Base-by-base conservation (phyloP, 2,329 filamentous ascomycete species). In the Trichophyton simii region DNA sequence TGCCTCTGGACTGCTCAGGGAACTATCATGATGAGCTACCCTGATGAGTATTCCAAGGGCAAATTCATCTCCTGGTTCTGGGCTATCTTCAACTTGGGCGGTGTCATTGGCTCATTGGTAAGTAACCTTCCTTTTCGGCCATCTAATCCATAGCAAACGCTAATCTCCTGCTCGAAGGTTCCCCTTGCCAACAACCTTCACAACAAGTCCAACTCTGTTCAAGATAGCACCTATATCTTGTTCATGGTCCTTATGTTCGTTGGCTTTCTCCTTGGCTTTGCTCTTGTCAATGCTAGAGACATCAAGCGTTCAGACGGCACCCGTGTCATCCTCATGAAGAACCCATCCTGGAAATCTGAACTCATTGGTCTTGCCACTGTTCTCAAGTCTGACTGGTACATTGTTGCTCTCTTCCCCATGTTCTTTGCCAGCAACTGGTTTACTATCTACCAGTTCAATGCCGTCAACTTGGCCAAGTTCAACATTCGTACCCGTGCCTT, bases 21-120 rank as follows among this genome's bases (percentile, higher is more conserved):
- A 54, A 75, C 78, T 1, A 74, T 80, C 57, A 80, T 80, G 77
- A 92, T 95, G 84, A 85, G 88, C 46, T 96, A 96, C 72, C 91
- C 91, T 1, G 79, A 82, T 20, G 91, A 96, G 75, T 74, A 83
- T 38, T 83, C 84, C 65, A 96, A 96, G 79, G 91, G 91, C 52
- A 85, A 86, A 63, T 96, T 91, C 73, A 95, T 96, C 72, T 88
- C 88, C 63, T 86, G 85, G 78, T 96, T 96, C 77, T 96, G 91
- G 91, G 85, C 91, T 72, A 95, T 96, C 69, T 96, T 96, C 81
- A 96, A 96, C 75, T 75, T 91, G 63, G 91, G 91, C 67, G 91
- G 86, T 68, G 91, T 96, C 64, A 89, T 96, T 72, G 91, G 91
- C 64, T 85, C 86, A 69, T 71, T 85, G 77, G 82, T 84, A 74